phyloP scores from a whole-genome alignment of 805 yeast genomes.

The Lipomyces lipofer region DNA sequence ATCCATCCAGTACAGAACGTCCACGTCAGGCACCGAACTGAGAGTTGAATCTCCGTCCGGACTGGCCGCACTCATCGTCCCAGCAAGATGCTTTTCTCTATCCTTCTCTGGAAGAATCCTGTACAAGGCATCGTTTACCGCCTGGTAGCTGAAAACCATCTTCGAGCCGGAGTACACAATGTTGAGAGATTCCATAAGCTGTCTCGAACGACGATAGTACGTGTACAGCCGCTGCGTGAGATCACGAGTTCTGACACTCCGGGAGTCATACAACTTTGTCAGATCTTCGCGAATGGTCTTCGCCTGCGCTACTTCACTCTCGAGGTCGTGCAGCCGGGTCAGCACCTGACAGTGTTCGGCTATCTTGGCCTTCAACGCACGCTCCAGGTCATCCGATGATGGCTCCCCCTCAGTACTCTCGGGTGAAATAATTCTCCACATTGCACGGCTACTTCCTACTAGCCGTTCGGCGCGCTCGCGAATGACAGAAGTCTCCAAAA shows the following conservation, averaged over 20 bases:
- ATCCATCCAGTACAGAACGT: slow-evolving; percentile 52
- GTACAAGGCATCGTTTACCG: slow-evolving; percentile 20
- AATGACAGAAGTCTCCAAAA: neutral
- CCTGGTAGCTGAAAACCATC: slow-evolving; percentile 12
- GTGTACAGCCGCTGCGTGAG: slow-evolving; percentile 45
- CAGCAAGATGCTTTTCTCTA: slow-evolving; percentile 15
- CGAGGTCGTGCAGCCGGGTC: slow-evolving; percentile 6
- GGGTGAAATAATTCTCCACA: slow-evolving; percentile 4
- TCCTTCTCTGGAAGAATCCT: slow-evolving; percentile 23
- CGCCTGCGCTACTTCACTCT: slow-evolving; percentile 4
- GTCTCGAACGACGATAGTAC: slow-evolving; percentile 34
- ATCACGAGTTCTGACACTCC: slow-evolving; percentile 44
- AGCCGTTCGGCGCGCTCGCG: slow-evolving; percentile 3
- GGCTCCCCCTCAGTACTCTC: slow-evolving; percentile 1
- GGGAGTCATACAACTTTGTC: slow-evolving; percentile 12
- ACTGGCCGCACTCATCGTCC: neutral
- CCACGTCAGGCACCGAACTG: slow-evolving; percentile 22
- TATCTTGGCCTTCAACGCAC: neutral
- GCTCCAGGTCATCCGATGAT: slow-evolving; percentile 7
- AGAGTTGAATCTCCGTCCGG: slow-evolving; percentile 8
- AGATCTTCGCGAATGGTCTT: neutral
- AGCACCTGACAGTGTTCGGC: neutral
- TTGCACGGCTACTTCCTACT: neutral
- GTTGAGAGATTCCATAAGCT: slow-evolving; percentile 20
- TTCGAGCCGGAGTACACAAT: slow-evolving; percentile 11